Evolutionary conservation across 139 green algal genomes (phyloP).

Genomic region (Spirogloea muscicola): DNA sequence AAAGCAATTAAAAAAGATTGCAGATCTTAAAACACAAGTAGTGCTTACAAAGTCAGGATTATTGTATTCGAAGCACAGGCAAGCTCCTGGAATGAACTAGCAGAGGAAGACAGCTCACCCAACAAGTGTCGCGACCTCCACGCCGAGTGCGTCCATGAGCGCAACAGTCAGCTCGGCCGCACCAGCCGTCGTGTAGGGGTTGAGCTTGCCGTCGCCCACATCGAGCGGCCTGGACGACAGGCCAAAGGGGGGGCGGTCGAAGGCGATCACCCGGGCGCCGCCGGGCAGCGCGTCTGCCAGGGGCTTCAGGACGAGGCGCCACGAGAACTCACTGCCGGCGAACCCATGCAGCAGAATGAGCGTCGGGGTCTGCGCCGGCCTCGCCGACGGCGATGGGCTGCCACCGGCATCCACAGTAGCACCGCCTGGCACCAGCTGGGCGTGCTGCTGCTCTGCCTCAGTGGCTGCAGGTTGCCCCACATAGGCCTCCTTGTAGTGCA

Average conservation of each 20-base stretch:
- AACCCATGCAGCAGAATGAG: conserved; percentile 68
- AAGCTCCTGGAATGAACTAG: no score
- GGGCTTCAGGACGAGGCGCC: conserved; percentile 43
- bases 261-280: conserved; percentile 56
- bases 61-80: no score
- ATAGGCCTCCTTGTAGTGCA: conserved; percentile 65
- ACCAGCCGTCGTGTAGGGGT: conserved; percentile 57
- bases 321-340: conserved; percentile 55
- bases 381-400: neutral
- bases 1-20: no score
- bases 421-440: no score
- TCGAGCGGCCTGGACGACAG: conserved; percentile 54
- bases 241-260: conserved; percentile 68
- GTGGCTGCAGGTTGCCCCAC: neutral
- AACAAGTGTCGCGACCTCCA: conserved; percentile 7
- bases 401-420: neutral
- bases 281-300: conserved; percentile 16
- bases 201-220: conserved; percentile 50
- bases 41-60: neutral
- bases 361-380: conserved; percentile 11
- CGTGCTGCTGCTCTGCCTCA: neutral
- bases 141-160: conserved; percentile 42
- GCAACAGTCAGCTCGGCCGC: conserved; percentile 18
- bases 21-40: neutral
- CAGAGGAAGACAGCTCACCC: neutral